These are phyloP conservation scores for Aspergillus heteromorphus DNA, from an alignment of 495 filamentous ascomycete genomes.

Conservation along the genomic window DNA sequence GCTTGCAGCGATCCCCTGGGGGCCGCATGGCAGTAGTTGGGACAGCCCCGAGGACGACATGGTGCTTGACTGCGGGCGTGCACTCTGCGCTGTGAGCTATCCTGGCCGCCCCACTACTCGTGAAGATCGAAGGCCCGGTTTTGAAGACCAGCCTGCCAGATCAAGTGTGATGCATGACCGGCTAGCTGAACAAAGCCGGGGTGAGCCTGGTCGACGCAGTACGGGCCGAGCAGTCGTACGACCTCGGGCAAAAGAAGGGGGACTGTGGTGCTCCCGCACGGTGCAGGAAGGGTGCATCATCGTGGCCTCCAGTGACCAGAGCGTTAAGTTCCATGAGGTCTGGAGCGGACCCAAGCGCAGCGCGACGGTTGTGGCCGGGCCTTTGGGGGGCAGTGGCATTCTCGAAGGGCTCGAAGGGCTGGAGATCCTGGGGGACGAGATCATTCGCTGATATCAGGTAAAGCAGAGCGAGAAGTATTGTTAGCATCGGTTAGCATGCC, in stretches of 20 bases:
- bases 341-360: constrained; percentile 65
- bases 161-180: background rate
- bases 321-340: constrained; percentile 93
- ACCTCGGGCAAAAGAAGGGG: constrained; percentile 44
- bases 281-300: constrained; percentile 88
- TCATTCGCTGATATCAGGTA: constrained; percentile 32
- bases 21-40: constrained; percentile 70
- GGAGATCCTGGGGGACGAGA: constrained; percentile 60
- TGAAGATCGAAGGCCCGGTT: constrained; percentile 4
- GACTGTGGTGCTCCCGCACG: constrained; percentile 51
- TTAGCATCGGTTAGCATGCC: background rate
- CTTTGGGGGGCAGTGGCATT: constrained; percentile 82
- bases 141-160: constrained; percentile 10
- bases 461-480: background rate
- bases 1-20: constrained; percentile 85
- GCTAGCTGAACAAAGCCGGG: background rate
- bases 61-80: constrained; percentile 32
- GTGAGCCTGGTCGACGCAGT: background rate
- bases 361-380: constrained; percentile 52
- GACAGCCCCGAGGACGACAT: constrained; percentile 44
- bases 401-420: constrained; percentile 81
- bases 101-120: constrained; percentile 31
- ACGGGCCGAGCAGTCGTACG: constrained; percentile 16
- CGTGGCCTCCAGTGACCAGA: constrained; percentile 88
- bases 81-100: constrained; percentile 46